phyloP scores from a whole-genome alignment of 768 basidiomycete species.

The Calvatia gigantea region DNA sequence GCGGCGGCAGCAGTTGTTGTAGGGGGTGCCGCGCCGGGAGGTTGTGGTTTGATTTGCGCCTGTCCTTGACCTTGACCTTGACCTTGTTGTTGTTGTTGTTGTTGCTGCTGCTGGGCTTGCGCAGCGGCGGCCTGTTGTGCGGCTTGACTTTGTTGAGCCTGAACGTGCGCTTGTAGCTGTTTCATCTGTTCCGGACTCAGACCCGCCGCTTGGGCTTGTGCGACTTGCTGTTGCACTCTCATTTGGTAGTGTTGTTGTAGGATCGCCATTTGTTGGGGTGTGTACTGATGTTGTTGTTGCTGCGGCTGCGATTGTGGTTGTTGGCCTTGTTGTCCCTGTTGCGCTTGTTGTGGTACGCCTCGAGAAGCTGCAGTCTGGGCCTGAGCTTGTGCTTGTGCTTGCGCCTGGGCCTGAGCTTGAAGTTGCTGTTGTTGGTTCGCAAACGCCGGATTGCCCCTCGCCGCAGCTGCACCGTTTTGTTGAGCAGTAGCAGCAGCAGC shows the following conservation, averaged over 20 bases:
- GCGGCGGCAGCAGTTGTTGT: neutral
- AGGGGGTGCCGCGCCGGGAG: neutral
- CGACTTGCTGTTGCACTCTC: neutral
- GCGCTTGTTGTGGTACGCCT: slow-evolving; percentile 11
- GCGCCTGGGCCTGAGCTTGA: slow-evolving; percentile 11
- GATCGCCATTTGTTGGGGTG: neutral
- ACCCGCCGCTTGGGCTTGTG: neutral
- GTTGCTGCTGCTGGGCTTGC: slow-evolving; percentile 11
- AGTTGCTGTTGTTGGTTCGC: neutral
- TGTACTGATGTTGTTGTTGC: slow-evolving; percentile 9
- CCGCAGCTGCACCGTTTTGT: neutral
- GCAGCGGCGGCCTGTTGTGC: slow-evolving; percentile 8
- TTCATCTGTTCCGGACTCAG: slow-evolving; percentile 2
- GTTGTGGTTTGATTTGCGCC: neutral
- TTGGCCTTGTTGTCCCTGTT: slow-evolving; percentile 12
- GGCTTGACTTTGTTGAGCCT: neutral
- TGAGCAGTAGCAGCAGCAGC: neutral
- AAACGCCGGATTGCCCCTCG: neutral
- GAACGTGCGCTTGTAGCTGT: neutral
- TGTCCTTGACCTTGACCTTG: slow-evolving; percentile 2
- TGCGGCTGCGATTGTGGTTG: slow-evolving; percentile 15
- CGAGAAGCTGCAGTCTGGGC: too few relatives aligned
- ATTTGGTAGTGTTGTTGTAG: neutral
- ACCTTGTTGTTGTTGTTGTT: slow-evolving; percentile 12
- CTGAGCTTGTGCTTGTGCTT: slow-evolving; percentile 4